These are phyloP conservation scores for Cytospora leucostoma DNA, from an alignment of 2,329 filamentous ascomycete species.

Conservation along the genomic window DNA sequence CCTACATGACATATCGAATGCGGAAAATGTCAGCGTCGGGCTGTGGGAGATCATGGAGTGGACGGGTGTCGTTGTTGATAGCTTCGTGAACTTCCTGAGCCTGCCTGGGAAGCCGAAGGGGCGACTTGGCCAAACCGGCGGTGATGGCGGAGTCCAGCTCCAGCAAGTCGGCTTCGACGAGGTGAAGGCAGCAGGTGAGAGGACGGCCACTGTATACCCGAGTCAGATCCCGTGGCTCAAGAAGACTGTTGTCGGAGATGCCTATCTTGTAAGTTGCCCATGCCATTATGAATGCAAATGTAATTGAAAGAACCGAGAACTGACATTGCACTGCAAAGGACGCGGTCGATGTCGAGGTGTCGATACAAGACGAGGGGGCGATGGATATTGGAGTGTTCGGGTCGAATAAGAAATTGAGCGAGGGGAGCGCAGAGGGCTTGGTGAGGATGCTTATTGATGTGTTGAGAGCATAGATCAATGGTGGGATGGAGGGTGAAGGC, in stretches of 20 bases:
- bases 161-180: constrained; percentile 17
- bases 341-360: constrained; percentile 45
- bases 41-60: constrained; percentile 73
- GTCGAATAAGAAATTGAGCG: constrained; percentile 20
- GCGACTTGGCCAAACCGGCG: neutral
- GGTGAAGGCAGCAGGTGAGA: neutral
- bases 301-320: neutral
- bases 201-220: neutral
- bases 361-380: constrained; percentile 33
- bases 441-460: constrained; percentile 11
- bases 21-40: constrained; percentile 58
- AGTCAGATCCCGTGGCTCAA: constrained; percentile 28
- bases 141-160: constrained; percentile 3
- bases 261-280: constrained; percentile 37
- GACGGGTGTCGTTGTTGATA: constrained; percentile 71
- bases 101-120: constrained; percentile 40
- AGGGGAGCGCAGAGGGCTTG: constrained; percentile 12
- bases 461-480: constrained; percentile 1
- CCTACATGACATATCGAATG: constrained; percentile 59
- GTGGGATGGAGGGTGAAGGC: no score
- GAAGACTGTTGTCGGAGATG: constrained; percentile 34
- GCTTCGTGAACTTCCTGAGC: constrained; percentile 80
- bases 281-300: neutral
- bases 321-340: constrained; percentile 33
- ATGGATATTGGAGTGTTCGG: constrained; percentile 47